Evolutionary conservation across 495 filamentous ascomycete genomes (phyloP), one percentile per base, ranked within the genome.

Genomic region (Penicillium alfredii): DNA sequence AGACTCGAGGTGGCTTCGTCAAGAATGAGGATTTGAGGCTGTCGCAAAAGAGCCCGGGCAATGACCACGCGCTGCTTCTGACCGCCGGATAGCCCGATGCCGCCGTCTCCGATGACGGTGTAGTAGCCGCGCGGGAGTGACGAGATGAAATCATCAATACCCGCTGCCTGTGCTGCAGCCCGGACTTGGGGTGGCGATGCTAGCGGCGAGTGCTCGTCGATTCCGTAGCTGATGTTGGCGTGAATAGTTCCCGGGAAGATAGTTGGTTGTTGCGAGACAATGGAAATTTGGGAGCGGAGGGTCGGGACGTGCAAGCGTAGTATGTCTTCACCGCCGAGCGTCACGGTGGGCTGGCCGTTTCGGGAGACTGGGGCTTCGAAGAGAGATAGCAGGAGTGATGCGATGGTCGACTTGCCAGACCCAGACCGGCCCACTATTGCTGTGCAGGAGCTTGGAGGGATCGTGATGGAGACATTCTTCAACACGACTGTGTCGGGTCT

Each of bases 1-100:
- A 98, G 60, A 20, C 78, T 80, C 17, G 78, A 84, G 0, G 92
- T 97, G 3, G 89, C 83, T 56, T 97, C 92, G 42, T 98, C 92
- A 8, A 97, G 57, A 0, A 98, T 73, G 12, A 97, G 53, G 5
- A 95, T 56, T 25, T 70, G 68, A 0, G 87, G 87, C 12, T 69
- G 59, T 0, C 86, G 66, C 3, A 84, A 66, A 1, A 97, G 60
- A 3, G 90, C 89, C 1, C 92, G 64, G 2, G 89, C 88, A 36
- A 97, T 88, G 4, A 80, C 77, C 4, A 97, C 43, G 0, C 87
- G 72, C 50, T 95, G 89, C 2, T 80, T 78, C 48, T 98, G 92
- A 0, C 92, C 92, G 2, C 88, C 89, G 0, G 81, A 86, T 1
- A 98, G 54, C 0, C 73, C 70, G 12, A 76, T 63, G 0, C 86